A percentile compares a stretch with the other conserved stretches of the same genome.
These are phyloP conservation scores for Antonospora locustae DNA, from an alignment of 371 early-diverging fungal species.

Conservation along the genomic window DNA sequence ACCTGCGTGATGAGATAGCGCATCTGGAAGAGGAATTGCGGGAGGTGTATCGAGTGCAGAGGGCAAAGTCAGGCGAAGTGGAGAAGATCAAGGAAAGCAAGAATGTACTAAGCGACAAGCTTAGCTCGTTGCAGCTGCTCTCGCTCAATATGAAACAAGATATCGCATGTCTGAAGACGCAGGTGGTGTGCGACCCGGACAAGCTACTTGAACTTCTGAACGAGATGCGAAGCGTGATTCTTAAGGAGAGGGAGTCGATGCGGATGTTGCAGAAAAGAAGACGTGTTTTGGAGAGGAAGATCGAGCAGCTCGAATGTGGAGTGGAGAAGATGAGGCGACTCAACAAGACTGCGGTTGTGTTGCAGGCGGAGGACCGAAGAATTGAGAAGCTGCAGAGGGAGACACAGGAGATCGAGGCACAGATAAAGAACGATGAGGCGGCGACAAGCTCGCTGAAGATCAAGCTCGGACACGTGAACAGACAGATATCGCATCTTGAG, in stretches of 20 bases:
- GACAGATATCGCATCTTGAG: conserved; percentile 44
- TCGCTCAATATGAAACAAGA: conserved; percentile 35
- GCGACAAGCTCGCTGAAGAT: conserved; percentile 34
- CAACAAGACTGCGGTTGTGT: conserved; percentile 1
- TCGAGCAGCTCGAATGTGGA: background rate
- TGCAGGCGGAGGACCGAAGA: conserved; percentile 3
- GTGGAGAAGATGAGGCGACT: conserved; percentile 13
- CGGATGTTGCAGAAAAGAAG: conserved; percentile 11
- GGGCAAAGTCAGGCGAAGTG: conserved; percentile 19
- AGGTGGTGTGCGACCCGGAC: conserved; percentile 43
- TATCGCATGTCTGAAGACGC: conserved; percentile 35
- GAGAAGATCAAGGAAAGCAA: conserved; percentile 27
- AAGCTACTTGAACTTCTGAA: conserved; percentile 38
- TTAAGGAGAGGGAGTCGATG: conserved; percentile 26
- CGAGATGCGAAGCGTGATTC: conserved; percentile 39
- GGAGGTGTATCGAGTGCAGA: conserved; percentile 26
- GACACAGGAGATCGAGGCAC: conserved; percentile 16
- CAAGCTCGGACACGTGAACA: conserved; percentile 25
- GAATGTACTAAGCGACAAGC: conserved; percentile 30
- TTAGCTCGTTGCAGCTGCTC: conserved; percentile 31
- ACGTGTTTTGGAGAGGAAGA: conserved; percentile 2
- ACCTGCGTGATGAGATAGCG: conserved; percentile 23
- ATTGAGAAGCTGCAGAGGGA: conserved; percentile 26
- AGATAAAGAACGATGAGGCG: conserved; percentile 28
- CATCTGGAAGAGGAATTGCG: conserved; percentile 29